Evolutionary conservation across 2,329 filamentous ascomycete species (phyloP), one percentile per base, ranked within the genome.

Genomic region (Metarhizium anisopliae): DNA sequence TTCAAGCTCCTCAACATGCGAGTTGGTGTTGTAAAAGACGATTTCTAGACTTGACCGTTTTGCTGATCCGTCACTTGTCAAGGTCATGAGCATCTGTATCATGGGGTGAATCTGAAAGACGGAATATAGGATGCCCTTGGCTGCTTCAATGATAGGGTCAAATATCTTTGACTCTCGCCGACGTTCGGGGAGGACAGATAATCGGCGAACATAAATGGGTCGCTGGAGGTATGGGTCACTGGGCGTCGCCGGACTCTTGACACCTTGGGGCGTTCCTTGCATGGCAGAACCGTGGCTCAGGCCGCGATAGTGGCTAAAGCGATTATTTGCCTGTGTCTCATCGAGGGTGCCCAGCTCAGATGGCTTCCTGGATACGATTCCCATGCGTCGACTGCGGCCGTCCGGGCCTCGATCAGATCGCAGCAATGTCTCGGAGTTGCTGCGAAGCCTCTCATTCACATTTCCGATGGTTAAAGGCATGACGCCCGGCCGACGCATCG

Each of bases 401-500:
- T 77, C 75, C 2, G 79, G 72, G 2, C 54, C 54, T 4, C 80
- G 74, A 29, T 83, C 80, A 30, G 67, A 64, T 56, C 82, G 78
- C 32, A 84, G 63, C 3, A 83, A 67, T 1, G 78, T 81, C 64
- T 87, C 84, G 43, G 83, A 86, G 58, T 86, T 86, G 63, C 83
- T 86, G 47, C 84, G 80, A 13, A 82, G 63, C 10, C 86, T 79
- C 67, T 91, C 87, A 60, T 84, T 88, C 32, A 81, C 76, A 60
- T 80, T 93, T 18, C 83, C 84, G 55, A 89, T 85, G 2, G 85
- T 84, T 49, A 84, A 65, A 8, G 81, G 89, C 70, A 89, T 84
- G n/a, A 90, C 80, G 2, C 85, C 83, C 1, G 90, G 89, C 56
- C 86, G 79, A 55, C 89, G 83, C 50, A 84, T 74, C 6, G 81